Evolutionary conservation across 495 filamentous ascomycete species (phyloP), one percentile per base, ranked within the genome.

Genomic region (Aspergillus homomorphus): DNA sequence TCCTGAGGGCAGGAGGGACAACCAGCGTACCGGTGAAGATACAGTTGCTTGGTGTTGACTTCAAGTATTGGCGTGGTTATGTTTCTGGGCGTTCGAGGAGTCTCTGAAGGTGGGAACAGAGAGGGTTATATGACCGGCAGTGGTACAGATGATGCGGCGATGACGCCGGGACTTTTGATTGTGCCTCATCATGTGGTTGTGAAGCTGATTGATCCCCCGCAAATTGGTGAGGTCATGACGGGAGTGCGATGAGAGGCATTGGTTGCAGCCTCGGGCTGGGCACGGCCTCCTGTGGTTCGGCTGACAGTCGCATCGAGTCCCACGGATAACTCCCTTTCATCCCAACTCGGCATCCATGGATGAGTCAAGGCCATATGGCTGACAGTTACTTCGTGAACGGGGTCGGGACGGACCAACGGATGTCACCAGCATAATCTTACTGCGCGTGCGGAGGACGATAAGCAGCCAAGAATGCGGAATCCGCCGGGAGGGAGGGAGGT

Each of bases 71-170:
- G 12, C 22, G 12, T 46, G 23, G 38, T 55, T 45, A 55, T 15
- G 33, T 23, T 24, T 18, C 45, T 19, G 8, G 20, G 28, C 16
- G 19, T 20, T 19, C 5, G 16, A 41, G 19, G 49, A 42, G 15
- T 26, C 42, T 8, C 7, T 30, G 15, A 54, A 20, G 26, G 45
- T 1, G n/a, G 9, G 20, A 24, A 19, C 18, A 6, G 24, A 14
- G 44, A 19, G 19, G 23, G 19, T 55, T 50, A 60, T 53, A 60
- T 18, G 21, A 18, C 49, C 15, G 15, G 28, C 21, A 21, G 52
- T 60, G 58, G 53, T 45, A 33, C 26, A 14, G 26, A 56, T 60
- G 58, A 60, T 60, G 58, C 51, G 53, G 38, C 52, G 51, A 60
- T 60, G 58, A 60, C 58, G 58, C 58, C 43, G 28, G 54, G 45